phyloP scores from a whole-genome alignment of 2,329 filamentous ascomycete species.

The Trichoderma lentiforme region DNA sequence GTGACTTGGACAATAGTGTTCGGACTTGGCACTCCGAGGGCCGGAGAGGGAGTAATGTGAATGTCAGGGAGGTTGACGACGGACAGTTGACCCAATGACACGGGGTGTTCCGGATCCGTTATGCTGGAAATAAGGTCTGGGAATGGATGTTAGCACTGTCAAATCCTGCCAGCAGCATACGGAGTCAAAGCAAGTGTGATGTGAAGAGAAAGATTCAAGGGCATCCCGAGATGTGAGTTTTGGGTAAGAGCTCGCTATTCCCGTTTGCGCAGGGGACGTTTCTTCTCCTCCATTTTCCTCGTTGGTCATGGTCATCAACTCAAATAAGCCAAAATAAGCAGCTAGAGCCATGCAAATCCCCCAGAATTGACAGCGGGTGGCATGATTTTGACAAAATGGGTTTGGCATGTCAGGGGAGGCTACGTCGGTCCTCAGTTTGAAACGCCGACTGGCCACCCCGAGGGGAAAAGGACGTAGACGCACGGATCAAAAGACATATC shows the following conservation, averaged over 20 bases:
- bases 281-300: background rate
- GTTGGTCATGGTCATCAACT: background rate
- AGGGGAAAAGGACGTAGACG: background rate
- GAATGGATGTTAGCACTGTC: conserved; percentile 21
- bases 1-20: conserved; percentile 67
- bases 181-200: background rate
- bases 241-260: background rate
- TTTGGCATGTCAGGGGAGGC: background rate
- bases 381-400: background rate
- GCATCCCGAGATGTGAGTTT: background rate
- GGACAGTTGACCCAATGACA: conserved; percentile 86
- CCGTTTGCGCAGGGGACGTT: background rate
- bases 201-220: background rate
- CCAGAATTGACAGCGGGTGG: background rate
- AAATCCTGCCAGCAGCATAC: background rate
- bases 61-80: conserved; percentile 98
- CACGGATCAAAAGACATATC: background rate
- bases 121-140: conserved; percentile 91
- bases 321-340: background rate
- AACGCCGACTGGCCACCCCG: background rate
- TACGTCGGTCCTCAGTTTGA: background rate
- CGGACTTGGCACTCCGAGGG: conserved; percentile 40
- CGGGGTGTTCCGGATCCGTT: conserved; percentile 92
- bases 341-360: background rate
- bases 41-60: conserved; percentile 56